Conservation (phyloP, 345 rosid genomes). For the Gossypium australe region DNA sequence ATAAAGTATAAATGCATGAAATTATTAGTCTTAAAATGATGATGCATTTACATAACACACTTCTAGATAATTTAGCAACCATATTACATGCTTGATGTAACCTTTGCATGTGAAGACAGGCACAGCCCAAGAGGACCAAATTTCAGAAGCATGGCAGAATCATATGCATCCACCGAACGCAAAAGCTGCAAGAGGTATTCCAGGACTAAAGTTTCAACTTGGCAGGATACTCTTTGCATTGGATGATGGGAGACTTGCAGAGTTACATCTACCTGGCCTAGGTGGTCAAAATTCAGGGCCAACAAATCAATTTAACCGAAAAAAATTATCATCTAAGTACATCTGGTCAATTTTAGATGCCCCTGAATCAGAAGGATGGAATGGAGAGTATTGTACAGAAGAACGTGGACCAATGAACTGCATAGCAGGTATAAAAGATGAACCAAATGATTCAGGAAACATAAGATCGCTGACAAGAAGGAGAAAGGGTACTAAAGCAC, state of each 20-base stretch:
- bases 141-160: constrained; percentile 44
- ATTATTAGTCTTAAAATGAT: background rate
- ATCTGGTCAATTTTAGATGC: constrained; percentile 53
- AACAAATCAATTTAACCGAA: constrained; percentile 31
- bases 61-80: background rate
- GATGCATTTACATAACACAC: too few relatives aligned
- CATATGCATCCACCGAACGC: constrained; percentile 53
- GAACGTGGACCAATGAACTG: constrained; percentile 58
- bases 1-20: background rate
- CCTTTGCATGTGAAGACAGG: constrained; percentile 30
- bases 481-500: constrained; percentile 38
- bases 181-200: constrained; percentile 47
- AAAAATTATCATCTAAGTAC: constrained; percentile 35
- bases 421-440: constrained; percentile 49
- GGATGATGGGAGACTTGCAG: constrained; percentile 67
- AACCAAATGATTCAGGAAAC: constrained; percentile 38
- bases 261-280: constrained; percentile 53
- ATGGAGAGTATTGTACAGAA: constrained; percentile 67
- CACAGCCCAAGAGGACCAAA: constrained; percentile 24
- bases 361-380: constrained; percentile 75
- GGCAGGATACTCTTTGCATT: constrained; percentile 55
- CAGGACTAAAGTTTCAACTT: constrained; percentile 45
- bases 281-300: constrained; percentile 59
- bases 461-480: constrained; percentile 39
- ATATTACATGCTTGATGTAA: background rate